Percentiles rank a stretch among this genome's conserved stretches.
phyloP scores from a whole-genome alignment of 495 filamentous ascomycete species.

The Penicillium ucsense region DNA sequence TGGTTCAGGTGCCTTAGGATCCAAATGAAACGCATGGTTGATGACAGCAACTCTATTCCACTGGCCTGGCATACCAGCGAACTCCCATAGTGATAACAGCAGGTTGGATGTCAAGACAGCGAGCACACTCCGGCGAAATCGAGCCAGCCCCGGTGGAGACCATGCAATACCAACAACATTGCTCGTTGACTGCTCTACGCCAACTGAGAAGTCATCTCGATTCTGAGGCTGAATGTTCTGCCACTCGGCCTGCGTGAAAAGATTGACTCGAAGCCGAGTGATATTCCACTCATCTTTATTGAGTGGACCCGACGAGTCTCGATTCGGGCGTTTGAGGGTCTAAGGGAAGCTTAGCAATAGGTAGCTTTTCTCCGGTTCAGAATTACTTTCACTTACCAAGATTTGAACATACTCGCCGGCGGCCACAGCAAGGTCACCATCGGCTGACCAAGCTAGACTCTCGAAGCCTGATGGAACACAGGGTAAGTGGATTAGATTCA shows the following conservation, averaged over 20 bases:
- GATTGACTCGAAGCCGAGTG: conserved; percentile 37
- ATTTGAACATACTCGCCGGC: conserved; percentile 50
- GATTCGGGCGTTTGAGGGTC: conserved; percentile 16
- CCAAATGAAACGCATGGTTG: conserved; percentile 24
- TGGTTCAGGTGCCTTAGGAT: conserved; percentile 10
- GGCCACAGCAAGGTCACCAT: conserved; percentile 52
- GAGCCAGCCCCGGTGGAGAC: conserved; percentile 51
- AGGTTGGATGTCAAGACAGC: conserved; percentile 52
- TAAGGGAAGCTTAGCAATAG: conserved; percentile 3
- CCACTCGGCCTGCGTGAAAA: conserved; percentile 47
- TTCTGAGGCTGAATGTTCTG: conserved; percentile 33
- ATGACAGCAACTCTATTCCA: conserved; percentile 38
- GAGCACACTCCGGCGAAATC: conserved; percentile 47
- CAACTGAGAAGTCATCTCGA: conserved; percentile 46
- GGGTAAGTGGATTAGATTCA: conserved; percentile 23
- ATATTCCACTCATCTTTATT: conserved; percentile 23
- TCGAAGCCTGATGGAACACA: conserved; percentile 35
- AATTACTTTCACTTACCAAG: conserved; percentile 25
- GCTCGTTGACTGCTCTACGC: conserved; percentile 51
- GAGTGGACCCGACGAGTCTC: conserved; percentile 4
- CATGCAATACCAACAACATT: conserved; percentile 44
- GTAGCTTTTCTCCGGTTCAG: neutral
- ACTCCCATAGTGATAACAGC: conserved; percentile 38
- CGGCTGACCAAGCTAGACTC: conserved; percentile 52
- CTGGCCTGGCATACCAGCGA: conserved; percentile 23